Evolutionary conservation across 495 filamentous ascomycete genomes (phyloP).

Genomic region (Aspergillus funiculosus): DNA sequence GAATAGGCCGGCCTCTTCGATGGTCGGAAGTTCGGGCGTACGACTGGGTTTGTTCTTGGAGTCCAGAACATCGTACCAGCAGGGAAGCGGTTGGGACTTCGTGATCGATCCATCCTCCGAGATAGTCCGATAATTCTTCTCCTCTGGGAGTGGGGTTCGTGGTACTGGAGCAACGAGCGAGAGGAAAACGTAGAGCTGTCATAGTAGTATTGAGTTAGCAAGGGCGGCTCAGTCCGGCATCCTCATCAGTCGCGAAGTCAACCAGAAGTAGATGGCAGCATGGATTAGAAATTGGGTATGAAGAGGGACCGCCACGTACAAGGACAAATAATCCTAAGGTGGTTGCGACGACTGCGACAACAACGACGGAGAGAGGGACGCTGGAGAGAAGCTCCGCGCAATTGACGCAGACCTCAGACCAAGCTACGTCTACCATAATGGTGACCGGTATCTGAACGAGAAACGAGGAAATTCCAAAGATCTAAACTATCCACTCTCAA

Average conservation of each 20-base stretch:
- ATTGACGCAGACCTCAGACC: constrained; percentile 31
- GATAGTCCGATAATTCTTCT: constrained; percentile 80
- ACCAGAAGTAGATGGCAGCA: too few relatives aligned
- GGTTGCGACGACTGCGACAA: constrained; percentile 27
- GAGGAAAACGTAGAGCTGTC: constrained; percentile 64
- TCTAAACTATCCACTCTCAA: too few relatives aligned
- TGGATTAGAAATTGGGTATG: too few relatives aligned
- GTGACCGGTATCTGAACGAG: too few relatives aligned
- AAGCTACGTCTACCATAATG: constrained; percentile 32
- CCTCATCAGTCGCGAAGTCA: too few relatives aligned
- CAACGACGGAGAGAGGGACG: constrained; percentile 29
- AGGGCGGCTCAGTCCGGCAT: too few relatives aligned
- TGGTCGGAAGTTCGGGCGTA: constrained; percentile 24
- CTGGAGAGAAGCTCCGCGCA: constrained; percentile 28
- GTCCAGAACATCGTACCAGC: constrained; percentile 72
- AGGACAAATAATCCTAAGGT: constrained; percentile 32
- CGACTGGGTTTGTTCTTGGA: constrained; percentile 38
- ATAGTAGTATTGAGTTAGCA: constrained; percentile 4
- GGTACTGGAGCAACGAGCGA: constrained; percentile 75
- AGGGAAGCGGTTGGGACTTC: constrained; percentile 60
- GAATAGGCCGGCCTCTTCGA: constrained; percentile 52
- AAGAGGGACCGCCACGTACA: constrained; percentile 29
- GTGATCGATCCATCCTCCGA: constrained; percentile 57
- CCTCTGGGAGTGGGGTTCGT: constrained; percentile 64
- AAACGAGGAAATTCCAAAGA: too few relatives aligned